These are phyloP conservation scores for Lathyrus oleraceus DNA, from an alignment of 306 rosid genomes.

Conservation along the genomic window DNA sequence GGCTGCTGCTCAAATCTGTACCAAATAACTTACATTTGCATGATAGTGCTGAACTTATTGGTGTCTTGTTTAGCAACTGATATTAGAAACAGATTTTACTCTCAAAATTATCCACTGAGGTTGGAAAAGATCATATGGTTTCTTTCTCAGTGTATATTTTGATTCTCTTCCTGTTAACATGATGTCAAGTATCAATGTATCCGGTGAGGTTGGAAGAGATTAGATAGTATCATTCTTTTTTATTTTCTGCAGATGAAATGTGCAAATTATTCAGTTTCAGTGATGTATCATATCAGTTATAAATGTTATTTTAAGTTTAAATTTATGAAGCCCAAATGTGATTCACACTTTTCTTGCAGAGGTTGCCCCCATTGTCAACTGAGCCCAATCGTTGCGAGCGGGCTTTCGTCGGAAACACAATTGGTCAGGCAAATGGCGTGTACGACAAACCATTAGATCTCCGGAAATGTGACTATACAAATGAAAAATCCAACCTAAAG, in stretches of 20 bases:
- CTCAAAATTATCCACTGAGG: background rate
- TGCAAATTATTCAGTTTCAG: background rate
- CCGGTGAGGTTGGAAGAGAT: no score
- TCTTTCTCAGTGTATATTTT: background rate
- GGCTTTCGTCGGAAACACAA: constrained; percentile 87
- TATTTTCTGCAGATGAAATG: constrained; percentile 3
- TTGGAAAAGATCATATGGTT: background rate
- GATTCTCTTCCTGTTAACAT: background rate
- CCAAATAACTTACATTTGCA: background rate
- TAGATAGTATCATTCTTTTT: background rate
- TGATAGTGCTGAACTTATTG: background rate
- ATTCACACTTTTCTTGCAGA: constrained; percentile 50
- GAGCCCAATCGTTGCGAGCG: constrained; percentile 88
- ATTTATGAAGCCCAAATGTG: constrained; percentile 20
- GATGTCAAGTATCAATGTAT: background rate
- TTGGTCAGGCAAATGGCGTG: constrained; percentile 95
- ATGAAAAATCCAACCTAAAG: constrained; percentile 78
- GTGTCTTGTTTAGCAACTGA: background rate
- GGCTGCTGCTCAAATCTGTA: background rate
- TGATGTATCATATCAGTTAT: background rate
- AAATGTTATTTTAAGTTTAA: constrained; percentile 10
- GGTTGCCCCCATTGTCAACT: constrained; percentile 91
- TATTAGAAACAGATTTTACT: background rate
- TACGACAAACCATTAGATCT: constrained; percentile 94
- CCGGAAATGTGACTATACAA: constrained; percentile 81